phyloP scores from a whole-genome alignment of 805 yeast genomes.

The Saccharomycopsis oosterbeekiorum region DNA sequence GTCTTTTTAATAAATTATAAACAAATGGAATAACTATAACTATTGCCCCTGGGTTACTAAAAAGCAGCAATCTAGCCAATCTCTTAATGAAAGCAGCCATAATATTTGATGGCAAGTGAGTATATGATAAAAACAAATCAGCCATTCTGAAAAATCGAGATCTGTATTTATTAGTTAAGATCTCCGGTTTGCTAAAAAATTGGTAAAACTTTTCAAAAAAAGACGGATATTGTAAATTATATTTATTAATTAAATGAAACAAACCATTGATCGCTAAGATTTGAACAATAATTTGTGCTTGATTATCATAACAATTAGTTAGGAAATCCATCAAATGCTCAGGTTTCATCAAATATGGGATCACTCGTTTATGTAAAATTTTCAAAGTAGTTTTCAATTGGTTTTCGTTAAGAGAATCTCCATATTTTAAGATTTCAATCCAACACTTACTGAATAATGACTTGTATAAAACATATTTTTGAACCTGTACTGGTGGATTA shows the following conservation, averaged over 20 bases:
- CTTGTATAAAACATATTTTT: constrained; percentile 40
- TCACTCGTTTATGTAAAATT: constrained; percentile 71
- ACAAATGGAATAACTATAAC: constrained; percentile 85
- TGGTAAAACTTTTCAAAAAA: constrained; percentile 77
- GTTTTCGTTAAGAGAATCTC: constrained; percentile 29
- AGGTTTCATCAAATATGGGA: constrained; percentile 74
- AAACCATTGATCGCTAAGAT: constrained; percentile 80
- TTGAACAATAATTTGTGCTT: constrained; percentile 38
- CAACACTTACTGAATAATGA: constrained; percentile 62
- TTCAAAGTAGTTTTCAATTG: constrained; percentile 65
- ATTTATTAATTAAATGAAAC: constrained; percentile 70
- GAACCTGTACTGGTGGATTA: constrained; percentile 38
- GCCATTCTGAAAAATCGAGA: constrained; percentile 81
- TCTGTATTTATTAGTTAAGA: constrained; percentile 70
- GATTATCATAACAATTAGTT: constrained; percentile 50
- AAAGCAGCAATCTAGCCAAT: constrained; percentile 61
- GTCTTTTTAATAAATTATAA: constrained; percentile 80
- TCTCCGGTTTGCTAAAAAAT: constrained; percentile 53
- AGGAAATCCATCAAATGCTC: constrained; percentile 85
- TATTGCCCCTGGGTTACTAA: constrained; percentile 81
- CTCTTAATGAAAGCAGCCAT: constrained; percentile 86
- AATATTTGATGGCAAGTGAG: constrained; percentile 74
- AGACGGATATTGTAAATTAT: constrained; percentile 85
- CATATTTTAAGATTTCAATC: constrained; percentile 44
- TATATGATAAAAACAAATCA: constrained; percentile 76